Base-by-base conservation (phyloP, 2,329 filamentous ascomycete species). In the Sporothrix variecibatus region DNA sequence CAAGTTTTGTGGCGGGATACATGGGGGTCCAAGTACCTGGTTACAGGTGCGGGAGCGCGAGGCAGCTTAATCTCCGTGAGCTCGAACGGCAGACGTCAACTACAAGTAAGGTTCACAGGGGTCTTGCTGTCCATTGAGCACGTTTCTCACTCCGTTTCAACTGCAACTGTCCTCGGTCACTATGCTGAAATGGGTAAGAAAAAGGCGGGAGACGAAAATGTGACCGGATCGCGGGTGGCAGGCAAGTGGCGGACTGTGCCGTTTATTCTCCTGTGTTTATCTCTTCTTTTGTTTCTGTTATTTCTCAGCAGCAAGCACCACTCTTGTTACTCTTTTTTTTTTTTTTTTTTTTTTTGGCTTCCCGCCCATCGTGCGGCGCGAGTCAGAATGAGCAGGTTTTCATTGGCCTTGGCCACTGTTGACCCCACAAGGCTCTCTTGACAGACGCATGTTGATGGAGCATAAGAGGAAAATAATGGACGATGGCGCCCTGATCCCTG, bases 381-480 rank as follows among this genome's bases (percentile, higher is more conserved):
- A 69, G 65, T 51, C 65, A 69, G 28, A 69, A 69, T 69, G 65
- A 69, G 65, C 65, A 69, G 28, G 46, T 69, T 69, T 69, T 28
- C 23, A 38, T 69, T 69, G 46, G 65, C 65, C 9, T 26, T 31
- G 40, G 4, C 12, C 23, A 23, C 12, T 7, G 6, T 8, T n/a
- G 38, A 28, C 64, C 62, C 58, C 64, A 67, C 64, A 67, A 67
- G 62, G 62, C 62, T 67, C 62, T 43, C 31, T 43, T 67, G 62
- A 67, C 62, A 28, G 12, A 26, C 26, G 62, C 40, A 43, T 11
- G 23, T 46, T 2, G 62, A 46, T 67, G 62, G 62, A 46, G 38
- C 34, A 38, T 40, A 64, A 34, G 31, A 40, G 31, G 8, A n/a
- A 40, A 11, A 64, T 3, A 38, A 43, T 28, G 62, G 38, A n/a